Conservation (phyloP, 441 rosid species). For the Populus hybrid region DNA sequence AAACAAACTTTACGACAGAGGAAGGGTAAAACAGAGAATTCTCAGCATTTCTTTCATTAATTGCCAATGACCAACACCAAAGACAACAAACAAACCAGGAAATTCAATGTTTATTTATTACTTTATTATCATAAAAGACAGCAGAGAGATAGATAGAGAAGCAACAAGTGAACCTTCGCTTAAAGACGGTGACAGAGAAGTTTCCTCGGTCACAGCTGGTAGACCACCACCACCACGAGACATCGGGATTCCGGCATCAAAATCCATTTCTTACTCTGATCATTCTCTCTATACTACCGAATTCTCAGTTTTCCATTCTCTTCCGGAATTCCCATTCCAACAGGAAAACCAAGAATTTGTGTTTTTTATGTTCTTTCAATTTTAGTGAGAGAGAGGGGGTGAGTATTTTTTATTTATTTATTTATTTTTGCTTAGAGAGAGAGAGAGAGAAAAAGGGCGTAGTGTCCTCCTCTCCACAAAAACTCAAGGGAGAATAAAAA, state of each 20-base stretch:
- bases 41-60: neutral
- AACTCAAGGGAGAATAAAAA: neutral
- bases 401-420: neutral
- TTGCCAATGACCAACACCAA: neutral
- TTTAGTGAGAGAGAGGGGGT: neutral
- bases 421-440: neutral
- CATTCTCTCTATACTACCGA: slow-evolving; percentile 36
- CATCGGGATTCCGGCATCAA: slow-evolving; percentile 74
- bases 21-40: slow-evolving; percentile 17
- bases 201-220: slow-evolving; percentile 35
- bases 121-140: neutral
- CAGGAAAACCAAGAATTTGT: neutral
- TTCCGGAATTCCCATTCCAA: slow-evolving; percentile 33
- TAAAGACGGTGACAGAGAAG: slow-evolving; percentile 56
- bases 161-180: slow-evolving; percentile 41
- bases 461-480: neutral
- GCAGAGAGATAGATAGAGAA: neutral
- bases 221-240: slow-evolving; percentile 37
- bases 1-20: neutral
- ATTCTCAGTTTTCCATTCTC: slow-evolving; percentile 15
- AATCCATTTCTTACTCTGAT: slow-evolving; percentile 49
- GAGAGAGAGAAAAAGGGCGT: neutral
- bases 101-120: neutral
- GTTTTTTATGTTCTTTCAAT: neutral
- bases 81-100: neutral